Evolutionary conservation across 805 yeast species (phyloP).

Genomic region (Ogataea methylovora): DNA sequence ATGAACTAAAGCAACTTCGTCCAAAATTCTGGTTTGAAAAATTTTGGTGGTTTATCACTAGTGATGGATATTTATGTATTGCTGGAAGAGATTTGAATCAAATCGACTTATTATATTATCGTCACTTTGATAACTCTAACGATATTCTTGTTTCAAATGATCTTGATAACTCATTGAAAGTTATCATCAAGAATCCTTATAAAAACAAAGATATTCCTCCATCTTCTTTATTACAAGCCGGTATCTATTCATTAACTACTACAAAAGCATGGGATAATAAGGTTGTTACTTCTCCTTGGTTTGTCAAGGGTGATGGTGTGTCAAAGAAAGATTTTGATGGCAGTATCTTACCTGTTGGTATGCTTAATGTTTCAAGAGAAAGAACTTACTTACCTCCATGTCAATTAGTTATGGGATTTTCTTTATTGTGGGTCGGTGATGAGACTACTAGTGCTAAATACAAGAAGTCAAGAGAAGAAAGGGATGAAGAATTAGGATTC

Average conservation of each 20-base stretch:
- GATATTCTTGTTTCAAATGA: constrained; percentile 75
- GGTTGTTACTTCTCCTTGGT: constrained; percentile 78
- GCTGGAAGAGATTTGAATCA: constrained; percentile 83
- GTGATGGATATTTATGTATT: constrained; percentile 79
- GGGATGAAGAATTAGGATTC: constrained; percentile 23
- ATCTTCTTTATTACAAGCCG: constrained; percentile 82
- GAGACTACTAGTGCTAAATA: constrained; percentile 37
- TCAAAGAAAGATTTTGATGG: constrained; percentile 61
- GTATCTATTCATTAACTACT: constrained; percentile 71
- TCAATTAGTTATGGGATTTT: constrained; percentile 88
- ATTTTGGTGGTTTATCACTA: constrained; percentile 88
- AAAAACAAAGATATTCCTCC: constrained; percentile 73
- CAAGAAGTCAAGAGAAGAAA: constrained; percentile 15
- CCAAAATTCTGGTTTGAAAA: constrained; percentile 89
- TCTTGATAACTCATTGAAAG: constrained; percentile 64
- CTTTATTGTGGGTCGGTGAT: constrained; percentile 66
- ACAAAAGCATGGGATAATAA: constrained; percentile 90
- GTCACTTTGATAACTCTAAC: constrained; percentile 60
- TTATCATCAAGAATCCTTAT: constrained; percentile 73
- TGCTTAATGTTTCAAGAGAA: constrained; percentile 45
- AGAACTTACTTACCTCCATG: constrained; percentile 64
- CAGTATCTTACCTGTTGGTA: constrained; percentile 51
- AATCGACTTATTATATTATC: constrained; percentile 69
- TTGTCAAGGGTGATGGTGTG: constrained; percentile 60
- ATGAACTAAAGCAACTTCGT: constrained; percentile 49